These are phyloP conservation scores for Solanum hybrid DNA, from an alignment of 305 asterid genomes.

Conservation along the genomic window DNA sequence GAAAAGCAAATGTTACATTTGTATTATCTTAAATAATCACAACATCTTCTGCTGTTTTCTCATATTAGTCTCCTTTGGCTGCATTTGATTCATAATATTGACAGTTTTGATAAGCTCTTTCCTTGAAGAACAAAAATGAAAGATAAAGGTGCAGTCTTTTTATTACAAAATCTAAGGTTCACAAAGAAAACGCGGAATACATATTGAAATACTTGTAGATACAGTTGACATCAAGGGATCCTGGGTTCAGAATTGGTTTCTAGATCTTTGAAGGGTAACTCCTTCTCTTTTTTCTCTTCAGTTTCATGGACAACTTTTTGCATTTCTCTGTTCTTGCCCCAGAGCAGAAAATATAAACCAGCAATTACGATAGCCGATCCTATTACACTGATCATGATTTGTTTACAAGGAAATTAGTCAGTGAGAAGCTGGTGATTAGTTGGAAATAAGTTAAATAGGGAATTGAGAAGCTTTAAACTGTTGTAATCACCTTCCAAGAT, in stretches of 20 bases:
- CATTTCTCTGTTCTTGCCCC: conserved; percentile 11
- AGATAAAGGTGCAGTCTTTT: neutral
- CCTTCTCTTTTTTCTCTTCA: conserved; percentile 6
- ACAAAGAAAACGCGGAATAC: neutral
- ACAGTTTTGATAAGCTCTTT: neutral
- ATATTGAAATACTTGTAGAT: neutral
- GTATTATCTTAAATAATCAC: neutral
- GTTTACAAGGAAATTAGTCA: neutral
- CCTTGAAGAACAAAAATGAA: neutral
- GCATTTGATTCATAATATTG: neutral
- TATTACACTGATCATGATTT: neutral
- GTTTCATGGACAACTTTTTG: conserved; percentile 9
- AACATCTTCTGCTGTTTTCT: neutral
- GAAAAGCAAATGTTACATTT: neutral
- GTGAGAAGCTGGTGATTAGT: neutral
- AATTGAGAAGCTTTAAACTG: neutral
- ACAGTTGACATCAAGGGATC: neutral
- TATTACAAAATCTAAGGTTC: neutral
- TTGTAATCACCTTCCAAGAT: conserved; percentile 54
- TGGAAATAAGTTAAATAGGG: neutral
- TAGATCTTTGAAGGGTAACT: neutral
- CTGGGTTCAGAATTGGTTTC: conserved; percentile 8
- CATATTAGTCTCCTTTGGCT: neutral
- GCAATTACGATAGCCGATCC: conserved; percentile 6
- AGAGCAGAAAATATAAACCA: conserved; percentile 6